These are phyloP conservation scores for Rutstroemia sp. DNA, from an alignment of 2,329 filamentous ascomycete genomes.

Conservation along the genomic window DNA sequence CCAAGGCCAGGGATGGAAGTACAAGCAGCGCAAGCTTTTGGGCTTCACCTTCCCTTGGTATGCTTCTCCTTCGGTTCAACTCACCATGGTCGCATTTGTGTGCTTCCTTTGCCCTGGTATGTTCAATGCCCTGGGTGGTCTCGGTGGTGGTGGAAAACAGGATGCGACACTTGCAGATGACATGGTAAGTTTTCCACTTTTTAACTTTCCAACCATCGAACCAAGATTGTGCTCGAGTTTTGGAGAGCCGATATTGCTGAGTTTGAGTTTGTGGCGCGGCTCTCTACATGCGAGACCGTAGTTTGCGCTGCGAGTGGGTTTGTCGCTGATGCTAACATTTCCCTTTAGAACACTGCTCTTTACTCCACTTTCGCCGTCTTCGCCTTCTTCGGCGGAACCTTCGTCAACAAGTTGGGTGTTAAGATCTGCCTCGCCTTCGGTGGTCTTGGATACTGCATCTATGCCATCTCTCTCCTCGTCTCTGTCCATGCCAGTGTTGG, in stretches of 20 bases:
- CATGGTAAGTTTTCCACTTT: constrained; percentile 22
- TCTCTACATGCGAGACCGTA: too few species aligned
- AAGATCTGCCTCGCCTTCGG: constrained; percentile 61
- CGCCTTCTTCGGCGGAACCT: constrained; percentile 66
- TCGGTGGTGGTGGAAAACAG: constrained; percentile 57
- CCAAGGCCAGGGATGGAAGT: constrained; percentile 50
- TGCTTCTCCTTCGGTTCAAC: constrained; percentile 65
- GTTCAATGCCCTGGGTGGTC: constrained; percentile 60
- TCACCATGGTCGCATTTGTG: constrained; percentile 63
- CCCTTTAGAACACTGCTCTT: constrained; percentile 34
- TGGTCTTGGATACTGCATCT: constrained; percentile 70
- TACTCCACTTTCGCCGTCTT: constrained; percentile 48
- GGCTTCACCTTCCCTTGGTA: constrained; percentile 52
- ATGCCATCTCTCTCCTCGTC: constrained; percentile 61
- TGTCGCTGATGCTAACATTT: neutral
- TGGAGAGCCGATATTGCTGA: too few species aligned
- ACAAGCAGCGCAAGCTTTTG: constrained; percentile 52
- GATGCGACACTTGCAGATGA: constrained; percentile 44
- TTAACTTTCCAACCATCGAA: neutral
- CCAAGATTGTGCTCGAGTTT: too few species aligned
- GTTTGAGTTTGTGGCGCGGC: too few species aligned
- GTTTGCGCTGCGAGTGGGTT: neutral
- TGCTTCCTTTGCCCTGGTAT: constrained; percentile 68
- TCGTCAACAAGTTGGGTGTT: constrained; percentile 70
- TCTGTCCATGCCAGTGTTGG: constrained; percentile 61